phyloP scores from a whole-genome alignment of 2,329 filamentous ascomycete genomes.

The Cordyceps fumosorosea region DNA sequence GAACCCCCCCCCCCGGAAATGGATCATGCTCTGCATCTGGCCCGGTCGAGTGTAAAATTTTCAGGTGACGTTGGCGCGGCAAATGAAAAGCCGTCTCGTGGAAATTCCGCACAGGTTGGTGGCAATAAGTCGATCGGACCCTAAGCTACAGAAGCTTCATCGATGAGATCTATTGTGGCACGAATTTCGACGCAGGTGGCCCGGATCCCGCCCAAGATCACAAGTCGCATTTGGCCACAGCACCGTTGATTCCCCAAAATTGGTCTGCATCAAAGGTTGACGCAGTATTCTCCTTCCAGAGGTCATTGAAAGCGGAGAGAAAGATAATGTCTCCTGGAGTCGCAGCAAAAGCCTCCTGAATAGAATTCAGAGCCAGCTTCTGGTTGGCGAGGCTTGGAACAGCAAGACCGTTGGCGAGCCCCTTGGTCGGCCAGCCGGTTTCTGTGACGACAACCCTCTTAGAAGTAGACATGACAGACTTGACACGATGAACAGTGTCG shows the following conservation, averaged over 20 bases:
- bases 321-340: constrained; percentile 53
- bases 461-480: constrained; percentile 33
- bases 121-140: background rate
- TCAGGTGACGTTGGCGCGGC: background rate
- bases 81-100: background rate
- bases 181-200: no score
- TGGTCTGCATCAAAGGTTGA: constrained; percentile 65
- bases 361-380: constrained; percentile 54
- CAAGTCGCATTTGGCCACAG: constrained; percentile 16
- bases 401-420: constrained; percentile 58
- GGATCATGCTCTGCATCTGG: background rate
- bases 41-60: background rate
- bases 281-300: constrained; percentile 64
- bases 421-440: constrained; percentile 74
- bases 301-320: constrained; percentile 73
- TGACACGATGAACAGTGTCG: constrained; percentile 43
- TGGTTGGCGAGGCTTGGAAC: constrained; percentile 65
- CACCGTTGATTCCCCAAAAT: constrained; percentile 63
- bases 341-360: constrained; percentile 52
- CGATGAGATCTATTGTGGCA: background rate
- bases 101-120: background rate
- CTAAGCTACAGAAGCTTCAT: background rate
- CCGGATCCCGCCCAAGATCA: background rate
- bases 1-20: background rate
- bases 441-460: constrained; percentile 72